Percentiles rank a stretch among this genome's conserved stretches.
These are phyloP conservation scores for Adansonia madagascariensis DNA, from an alignment of 441 rosid species.

Conservation along the genomic window DNA sequence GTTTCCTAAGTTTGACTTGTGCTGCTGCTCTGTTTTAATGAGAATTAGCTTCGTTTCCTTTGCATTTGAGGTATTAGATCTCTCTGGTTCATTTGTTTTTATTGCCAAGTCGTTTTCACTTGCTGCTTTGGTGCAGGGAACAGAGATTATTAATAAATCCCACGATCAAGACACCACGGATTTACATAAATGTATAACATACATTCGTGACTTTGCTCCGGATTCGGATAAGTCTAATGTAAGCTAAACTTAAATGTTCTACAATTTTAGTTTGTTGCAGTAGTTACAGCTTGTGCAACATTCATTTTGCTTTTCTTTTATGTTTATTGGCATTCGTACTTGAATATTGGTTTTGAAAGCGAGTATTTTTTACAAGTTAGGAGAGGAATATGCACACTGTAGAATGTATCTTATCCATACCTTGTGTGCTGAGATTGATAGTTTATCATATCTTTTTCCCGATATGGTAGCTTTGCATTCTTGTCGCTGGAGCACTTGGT, in stretches of 20 bases:
- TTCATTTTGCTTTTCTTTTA: not conserved
- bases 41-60: not conserved
- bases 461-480: slow-evolving; percentile 68
- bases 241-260: slow-evolving; percentile 31
- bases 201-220: slow-evolving; percentile 51
- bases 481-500: slow-evolving; percentile 91
- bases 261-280: not conserved
- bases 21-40: not conserved
- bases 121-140: slow-evolving; percentile 62
- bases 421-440: not conserved
- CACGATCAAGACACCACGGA: slow-evolving; percentile 95
- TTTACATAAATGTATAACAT: slow-evolving; percentile 76
- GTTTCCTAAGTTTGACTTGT: too few relatives aligned
- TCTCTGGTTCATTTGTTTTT: not conserved
- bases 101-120: slow-evolving; percentile 26
- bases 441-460: slow-evolving; percentile 15
- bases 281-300: not conserved
- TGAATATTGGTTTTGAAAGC: not conserved
- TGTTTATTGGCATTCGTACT: not conserved
- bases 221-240: slow-evolving; percentile 58
- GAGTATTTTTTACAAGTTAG: not conserved
- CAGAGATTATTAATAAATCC: slow-evolving; percentile 67
- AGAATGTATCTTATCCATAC: not conserved
- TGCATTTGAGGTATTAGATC: slow-evolving; percentile 7
- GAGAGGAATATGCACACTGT: not conserved